Base-by-base conservation (phyloP, 1,284 basidiomycete species). In the Sporisorium exsertum region DNA sequence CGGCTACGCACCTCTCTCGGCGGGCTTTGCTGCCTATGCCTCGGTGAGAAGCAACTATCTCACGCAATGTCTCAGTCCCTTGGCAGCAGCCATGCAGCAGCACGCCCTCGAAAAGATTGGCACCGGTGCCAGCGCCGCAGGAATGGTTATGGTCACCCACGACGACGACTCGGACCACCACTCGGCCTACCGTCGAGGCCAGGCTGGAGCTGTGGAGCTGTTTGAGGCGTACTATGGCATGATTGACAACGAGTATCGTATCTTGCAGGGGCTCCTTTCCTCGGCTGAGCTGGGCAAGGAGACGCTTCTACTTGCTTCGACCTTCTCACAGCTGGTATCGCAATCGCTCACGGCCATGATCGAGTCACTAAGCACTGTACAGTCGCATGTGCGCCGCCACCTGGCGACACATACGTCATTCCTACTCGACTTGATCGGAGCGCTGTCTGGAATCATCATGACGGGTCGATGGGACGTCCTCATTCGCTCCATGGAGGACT, bases 401-500 rank as follows among this genome's bases (percentile, higher is more conserved):
- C 52, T 69, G 50, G 76, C 50, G 10, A 79, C 70, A 46, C 82
- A 84, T 24, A 83, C 77, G 16, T 72, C 82, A 20, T 77, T 85
- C 51, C 58, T 77, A 29, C 58, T 81, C n/a, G 79, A 78, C 49
- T 62, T 78, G 40, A 67, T 80, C 18, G 68, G 70, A 6, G 66
- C 69, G 3, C 42, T 72, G 20, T 73, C 72, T 3, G 53, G 56
- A 8, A 56, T 74, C 33, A 56, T 82, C 15, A 49, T 80, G 6
- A 32, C 61, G 0, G 66, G 76, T 15, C 61, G 65, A 20, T 67
- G 62, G 65, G 72, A 77, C 12, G 64, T 59, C 16, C 49, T 77
- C 15, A 55, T 77, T 2, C 65, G 75, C 9, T 46, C 58, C n/a
- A 73, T 78, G 67, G 75, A 78, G 29, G 71, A 71, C 15, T 60